Conservation (phyloP, 164 flowering plant genomes). For the Sextonia rubra region DNA sequence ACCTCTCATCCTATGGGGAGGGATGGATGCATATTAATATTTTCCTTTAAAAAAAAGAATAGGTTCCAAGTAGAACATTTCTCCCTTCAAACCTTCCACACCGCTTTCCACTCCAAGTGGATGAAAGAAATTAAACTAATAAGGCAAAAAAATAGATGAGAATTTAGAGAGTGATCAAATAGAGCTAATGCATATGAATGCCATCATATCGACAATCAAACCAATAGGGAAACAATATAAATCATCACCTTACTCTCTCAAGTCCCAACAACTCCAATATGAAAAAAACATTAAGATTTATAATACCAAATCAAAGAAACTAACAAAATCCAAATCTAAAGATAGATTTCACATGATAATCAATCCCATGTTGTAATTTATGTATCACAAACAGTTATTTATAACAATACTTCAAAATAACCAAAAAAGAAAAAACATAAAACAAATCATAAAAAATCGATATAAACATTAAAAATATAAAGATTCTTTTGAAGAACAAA, state of each 20-base stretch:
- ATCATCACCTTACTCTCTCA: constrained; percentile 14
- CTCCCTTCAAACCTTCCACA: no score
- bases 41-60: no score
- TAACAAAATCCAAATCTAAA: not conserved
- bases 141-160: no score
- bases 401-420: no score
- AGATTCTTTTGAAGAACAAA: not conserved
- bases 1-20: no score
- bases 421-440: not conserved
- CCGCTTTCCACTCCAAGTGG: no score
- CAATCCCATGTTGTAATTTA: no score
- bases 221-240: constrained; percentile 13
- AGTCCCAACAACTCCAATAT: not conserved
- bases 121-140: no score
- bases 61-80: no score
- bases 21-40: no score
- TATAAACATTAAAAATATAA: not conserved
- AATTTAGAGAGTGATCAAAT: constrained; percentile 21
- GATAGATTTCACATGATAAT: no score
- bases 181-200: constrained; percentile 14
- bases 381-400: no score
- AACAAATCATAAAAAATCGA: not conserved
- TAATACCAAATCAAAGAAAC: not conserved
- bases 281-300: not conserved
- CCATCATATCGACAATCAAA: constrained; percentile 16